Evolutionary conservation across 169 alveolate species (phyloP).

Genomic region (Perkinsus olseni): DNA sequence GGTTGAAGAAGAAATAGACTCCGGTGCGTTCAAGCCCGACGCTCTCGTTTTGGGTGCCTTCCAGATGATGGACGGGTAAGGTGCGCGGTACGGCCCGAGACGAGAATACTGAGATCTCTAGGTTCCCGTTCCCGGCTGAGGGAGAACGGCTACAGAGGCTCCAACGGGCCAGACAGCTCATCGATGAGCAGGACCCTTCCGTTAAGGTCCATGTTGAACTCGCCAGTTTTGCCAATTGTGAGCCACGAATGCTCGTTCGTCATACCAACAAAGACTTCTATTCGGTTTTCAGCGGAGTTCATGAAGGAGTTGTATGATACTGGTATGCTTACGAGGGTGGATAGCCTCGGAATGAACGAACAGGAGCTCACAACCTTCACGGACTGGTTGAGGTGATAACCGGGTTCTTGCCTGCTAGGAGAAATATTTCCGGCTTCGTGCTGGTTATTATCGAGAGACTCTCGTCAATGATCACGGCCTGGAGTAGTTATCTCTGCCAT

Average conservation of each 20-base stretch:
- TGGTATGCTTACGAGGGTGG: not conserved
- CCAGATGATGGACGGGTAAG: not conserved
- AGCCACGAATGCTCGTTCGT: not conserved
- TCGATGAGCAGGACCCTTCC: not conserved
- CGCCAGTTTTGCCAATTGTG: not conserved
- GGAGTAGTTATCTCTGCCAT: too few relatives aligned
- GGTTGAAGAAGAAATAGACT: not conserved
- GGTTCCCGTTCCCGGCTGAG: not conserved
- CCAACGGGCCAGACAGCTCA: not conserved
- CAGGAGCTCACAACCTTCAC: not conserved
- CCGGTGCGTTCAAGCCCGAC: not conserved
- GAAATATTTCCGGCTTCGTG: too few relatives aligned
- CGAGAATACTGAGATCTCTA: not conserved
- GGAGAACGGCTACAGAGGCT: not conserved
- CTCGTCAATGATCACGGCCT: too few relatives aligned
- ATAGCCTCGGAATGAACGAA: not conserved
- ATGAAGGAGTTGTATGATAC: not conserved
- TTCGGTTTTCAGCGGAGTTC: not conserved
- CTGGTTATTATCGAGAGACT: too few relatives aligned
- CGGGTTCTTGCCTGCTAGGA: too few relatives aligned
- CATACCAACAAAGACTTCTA: not conserved
- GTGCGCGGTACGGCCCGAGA: not conserved
- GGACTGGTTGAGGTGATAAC: not conserved
- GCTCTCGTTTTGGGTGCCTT: not conserved
- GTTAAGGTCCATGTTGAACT: not conserved